Conservation (phyloP, 148 eudicot species). For the Suaeda aralocaspica region DNA sequence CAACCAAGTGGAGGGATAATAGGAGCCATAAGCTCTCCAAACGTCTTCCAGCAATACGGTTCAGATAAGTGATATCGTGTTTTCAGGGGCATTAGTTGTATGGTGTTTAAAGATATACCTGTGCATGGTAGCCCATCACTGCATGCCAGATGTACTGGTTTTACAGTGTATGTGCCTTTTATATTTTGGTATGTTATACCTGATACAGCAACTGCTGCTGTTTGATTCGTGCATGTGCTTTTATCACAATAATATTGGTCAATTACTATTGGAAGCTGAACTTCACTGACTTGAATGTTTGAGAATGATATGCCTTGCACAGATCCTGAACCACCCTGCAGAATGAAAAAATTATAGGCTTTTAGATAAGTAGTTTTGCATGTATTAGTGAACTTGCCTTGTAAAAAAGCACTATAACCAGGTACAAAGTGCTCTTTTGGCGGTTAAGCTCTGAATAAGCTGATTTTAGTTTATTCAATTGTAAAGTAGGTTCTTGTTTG, state of each 20-base stretch:
- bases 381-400: neutral
- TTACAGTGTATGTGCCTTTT: conserved; percentile 87
- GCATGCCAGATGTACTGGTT: conserved; percentile 91
- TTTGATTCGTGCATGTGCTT: conserved; percentile 63
- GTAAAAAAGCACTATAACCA: neutral
- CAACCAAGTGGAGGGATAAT: conserved; percentile 68
- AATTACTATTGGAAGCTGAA: conserved; percentile 78
- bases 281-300: conserved; percentile 77
- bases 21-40: conserved; percentile 61
- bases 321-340: conserved; percentile 90
- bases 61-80: conserved; percentile 57
- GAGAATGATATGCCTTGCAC: conserved; percentile 75
- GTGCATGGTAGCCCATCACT: conserved; percentile 82
- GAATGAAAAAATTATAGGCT: conserved; percentile 4
- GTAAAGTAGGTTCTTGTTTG: neutral
- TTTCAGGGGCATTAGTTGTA: conserved; percentile 65
- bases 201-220: conserved; percentile 77
- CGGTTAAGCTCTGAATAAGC: neutral
- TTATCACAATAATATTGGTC: conserved; percentile 95
- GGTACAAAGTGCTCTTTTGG: neutral
- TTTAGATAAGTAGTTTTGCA: conserved; percentile 2
- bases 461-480: neutral
- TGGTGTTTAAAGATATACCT: conserved; percentile 54
- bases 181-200: conserved; percentile 68
- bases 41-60: conserved; percentile 84